These are phyloP conservation scores for Chionographis japonica DNA, from an alignment of 106 monocot genomes.

Conservation along the genomic window DNA sequence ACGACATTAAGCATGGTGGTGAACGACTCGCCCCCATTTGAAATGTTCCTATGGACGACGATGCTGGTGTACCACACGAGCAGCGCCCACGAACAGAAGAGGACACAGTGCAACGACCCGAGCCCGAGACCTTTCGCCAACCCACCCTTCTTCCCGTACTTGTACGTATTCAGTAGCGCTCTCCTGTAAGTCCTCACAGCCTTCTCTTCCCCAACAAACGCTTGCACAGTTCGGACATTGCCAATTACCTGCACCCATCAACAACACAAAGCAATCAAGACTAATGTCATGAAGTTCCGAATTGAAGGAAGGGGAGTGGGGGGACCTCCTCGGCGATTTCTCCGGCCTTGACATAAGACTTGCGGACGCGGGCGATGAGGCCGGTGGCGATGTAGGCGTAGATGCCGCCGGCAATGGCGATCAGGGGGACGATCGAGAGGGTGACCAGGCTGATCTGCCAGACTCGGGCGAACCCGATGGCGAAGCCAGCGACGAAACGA, in stretches of 20 bases:
- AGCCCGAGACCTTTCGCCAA: conserved; percentile 88
- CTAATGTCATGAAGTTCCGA: too few relatives aligned
- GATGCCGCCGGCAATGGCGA: conserved; percentile 83
- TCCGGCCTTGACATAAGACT: conserved; percentile 90
- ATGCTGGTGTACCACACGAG: conserved; percentile 95
- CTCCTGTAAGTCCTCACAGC: conserved; percentile 54
- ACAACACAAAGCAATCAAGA: not conserved
- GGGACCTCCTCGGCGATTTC: conserved; percentile 94
- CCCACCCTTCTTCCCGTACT: conserved; percentile 83
- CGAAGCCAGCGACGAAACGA: conserved; percentile 85
- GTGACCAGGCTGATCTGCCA: conserved; percentile 99
- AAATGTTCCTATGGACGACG: conserved; percentile 69
- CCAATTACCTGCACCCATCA: conserved; percentile 54
- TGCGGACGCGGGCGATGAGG: conserved; percentile 88
- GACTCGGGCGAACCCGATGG: conserved; percentile 73
- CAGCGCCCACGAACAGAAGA: conserved; percentile 92
- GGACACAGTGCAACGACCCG: conserved; percentile 76
- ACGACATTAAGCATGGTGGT: conserved; percentile 99
- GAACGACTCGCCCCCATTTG: conserved; percentile 94
- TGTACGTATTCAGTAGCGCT: conserved; percentile 63
- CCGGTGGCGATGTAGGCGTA: conserved; percentile 85
- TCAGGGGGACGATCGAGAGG: conserved; percentile 93
- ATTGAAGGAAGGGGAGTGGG: not conserved
- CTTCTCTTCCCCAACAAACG: conserved; percentile 94
- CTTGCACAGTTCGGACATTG: conserved; percentile 89